phyloP scores from a whole-genome alignment of 2,329 filamentous ascomycete species.

The Cadophora sp. region DNA sequence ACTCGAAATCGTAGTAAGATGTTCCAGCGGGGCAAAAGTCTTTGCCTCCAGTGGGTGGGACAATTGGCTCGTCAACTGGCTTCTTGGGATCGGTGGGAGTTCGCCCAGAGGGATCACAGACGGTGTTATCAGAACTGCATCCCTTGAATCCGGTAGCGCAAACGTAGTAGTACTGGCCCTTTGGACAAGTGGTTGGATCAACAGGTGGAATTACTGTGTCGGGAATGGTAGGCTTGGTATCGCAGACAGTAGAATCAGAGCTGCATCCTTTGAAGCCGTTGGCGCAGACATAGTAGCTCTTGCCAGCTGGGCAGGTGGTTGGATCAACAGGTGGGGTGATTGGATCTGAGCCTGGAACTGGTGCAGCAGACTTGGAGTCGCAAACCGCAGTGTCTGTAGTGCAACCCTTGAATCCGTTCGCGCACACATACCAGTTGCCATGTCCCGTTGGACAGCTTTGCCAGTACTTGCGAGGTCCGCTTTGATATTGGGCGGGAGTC shows the following conservation, averaged over 20 bases:
- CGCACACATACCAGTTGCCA: conserved; percentile 12
- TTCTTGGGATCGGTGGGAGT: background rate
- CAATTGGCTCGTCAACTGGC: background rate
- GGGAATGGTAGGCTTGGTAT: background rate
- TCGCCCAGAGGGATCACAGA: background rate
- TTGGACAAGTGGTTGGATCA: background rate
- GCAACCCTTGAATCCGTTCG: conserved; percentile 9
- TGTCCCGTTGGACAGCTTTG: background rate
- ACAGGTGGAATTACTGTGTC: background rate
- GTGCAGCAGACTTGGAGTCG: background rate
- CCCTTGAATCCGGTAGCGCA: conserved; percentile 1
- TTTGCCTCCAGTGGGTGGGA: background rate
- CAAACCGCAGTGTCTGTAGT: background rate
- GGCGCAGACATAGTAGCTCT: background rate
- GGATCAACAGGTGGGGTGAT: background rate
- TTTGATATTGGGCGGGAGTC: background rate
- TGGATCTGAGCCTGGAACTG: background rate
- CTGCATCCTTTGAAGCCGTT: background rate
- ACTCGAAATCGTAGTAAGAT: conserved; percentile 8
- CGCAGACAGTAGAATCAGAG: background rate
- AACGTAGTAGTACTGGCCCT: background rate
- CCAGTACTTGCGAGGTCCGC: conserved; percentile 7
- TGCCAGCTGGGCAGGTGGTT: background rate
- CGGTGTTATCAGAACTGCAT: background rate
- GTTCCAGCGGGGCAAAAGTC: conserved; percentile 1